These are phyloP conservation scores for Curvularia sp. DNA, from an alignment of 2,329 filamentous ascomycete species.

Conservation along the genomic window DNA sequence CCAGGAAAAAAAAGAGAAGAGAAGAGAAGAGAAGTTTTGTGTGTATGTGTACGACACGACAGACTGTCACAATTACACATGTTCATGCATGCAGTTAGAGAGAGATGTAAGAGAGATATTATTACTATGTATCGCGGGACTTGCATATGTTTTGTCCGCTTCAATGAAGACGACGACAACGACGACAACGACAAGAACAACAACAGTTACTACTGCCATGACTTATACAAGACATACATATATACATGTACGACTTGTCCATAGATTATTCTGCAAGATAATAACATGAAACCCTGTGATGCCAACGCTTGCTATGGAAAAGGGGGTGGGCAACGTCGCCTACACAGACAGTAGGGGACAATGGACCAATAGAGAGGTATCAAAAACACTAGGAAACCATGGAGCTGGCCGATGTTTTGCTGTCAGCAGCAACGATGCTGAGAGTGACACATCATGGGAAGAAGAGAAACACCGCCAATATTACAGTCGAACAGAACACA, in stretches of 20 bases:
- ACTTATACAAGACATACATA: neutral
- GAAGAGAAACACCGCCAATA: conserved; percentile 20
- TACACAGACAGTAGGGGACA: neutral
- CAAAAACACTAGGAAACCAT: conserved; percentile 29
- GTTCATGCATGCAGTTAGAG: too few relatives aligned
- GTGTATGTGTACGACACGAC: too few relatives aligned
- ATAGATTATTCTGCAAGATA: neutral
- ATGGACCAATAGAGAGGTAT: conserved; percentile 35
- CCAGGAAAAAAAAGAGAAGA: too few relatives aligned
- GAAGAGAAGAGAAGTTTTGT: too few relatives aligned
- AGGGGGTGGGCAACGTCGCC: conserved; percentile 1
- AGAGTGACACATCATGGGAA: conserved; percentile 13
- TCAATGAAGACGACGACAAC: neutral
- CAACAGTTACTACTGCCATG: too few relatives aligned
- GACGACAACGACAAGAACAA: neutral
- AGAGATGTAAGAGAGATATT: too few relatives aligned
- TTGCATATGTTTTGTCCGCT: neutral
- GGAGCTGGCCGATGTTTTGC: conserved; percentile 19
- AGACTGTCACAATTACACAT: too few relatives aligned
- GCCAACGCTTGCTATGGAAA: conserved; percentile 32
- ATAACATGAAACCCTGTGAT: conserved; percentile 8
- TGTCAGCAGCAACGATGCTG: conserved; percentile 18
- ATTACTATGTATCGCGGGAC: too few relatives aligned
- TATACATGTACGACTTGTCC: neutral
- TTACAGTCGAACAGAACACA: conserved; percentile 25